A percentile compares a stretch with the other conserved stretches of the same genome.
Evolutionary conservation across 257 asterid genomes (phyloP).

Genomic region (Gentiana straminea): DNA sequence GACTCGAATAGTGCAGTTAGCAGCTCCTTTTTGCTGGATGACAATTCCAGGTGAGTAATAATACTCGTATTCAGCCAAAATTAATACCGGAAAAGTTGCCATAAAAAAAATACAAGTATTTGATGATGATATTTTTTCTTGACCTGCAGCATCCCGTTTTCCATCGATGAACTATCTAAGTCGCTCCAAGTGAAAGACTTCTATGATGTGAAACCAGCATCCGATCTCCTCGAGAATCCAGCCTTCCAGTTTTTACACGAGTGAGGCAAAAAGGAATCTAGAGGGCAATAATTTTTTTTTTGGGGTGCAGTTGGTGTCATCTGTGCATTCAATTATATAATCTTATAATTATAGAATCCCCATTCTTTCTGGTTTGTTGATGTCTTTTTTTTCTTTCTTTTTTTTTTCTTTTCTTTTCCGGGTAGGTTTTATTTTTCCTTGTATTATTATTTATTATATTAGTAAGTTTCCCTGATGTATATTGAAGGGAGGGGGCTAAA

Average conservation of each 20-base stretch:
- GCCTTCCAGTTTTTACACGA: slow-evolving; percentile 80
- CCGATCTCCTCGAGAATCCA: slow-evolving; percentile 60
- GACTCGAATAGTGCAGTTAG: slow-evolving; percentile 75
- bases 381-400: neutral
- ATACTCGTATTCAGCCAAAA: neutral
- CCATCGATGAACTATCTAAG: slow-evolving; percentile 69
- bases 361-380: slow-evolving; percentile 16
- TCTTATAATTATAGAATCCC: slow-evolving; percentile 36
- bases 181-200: slow-evolving; percentile 75
- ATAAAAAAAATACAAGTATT: too few relatives aligned
- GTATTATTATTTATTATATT: slow-evolving; percentile 12
- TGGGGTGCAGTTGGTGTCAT: slow-evolving; percentile 5
- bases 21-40: slow-evolving; percentile 89
- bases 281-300: neutral
- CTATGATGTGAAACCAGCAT: slow-evolving; percentile 71
- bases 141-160: slow-evolving; percentile 81
- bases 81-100: too few relatives aligned
- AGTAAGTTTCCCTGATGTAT: slow-evolving; percentile 8
- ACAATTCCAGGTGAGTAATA: slow-evolving; percentile 60
- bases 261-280: slow-evolving; percentile 33
- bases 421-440: slow-evolving; percentile 13
- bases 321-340: slow-evolving; percentile 5
- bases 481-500: slow-evolving; percentile 2
- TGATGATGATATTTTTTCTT: neutral
- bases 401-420: too few relatives aligned